Evolutionary conservation across 345 rosid genomes (phyloP).

Genomic region (Ceriops tagal): DNA sequence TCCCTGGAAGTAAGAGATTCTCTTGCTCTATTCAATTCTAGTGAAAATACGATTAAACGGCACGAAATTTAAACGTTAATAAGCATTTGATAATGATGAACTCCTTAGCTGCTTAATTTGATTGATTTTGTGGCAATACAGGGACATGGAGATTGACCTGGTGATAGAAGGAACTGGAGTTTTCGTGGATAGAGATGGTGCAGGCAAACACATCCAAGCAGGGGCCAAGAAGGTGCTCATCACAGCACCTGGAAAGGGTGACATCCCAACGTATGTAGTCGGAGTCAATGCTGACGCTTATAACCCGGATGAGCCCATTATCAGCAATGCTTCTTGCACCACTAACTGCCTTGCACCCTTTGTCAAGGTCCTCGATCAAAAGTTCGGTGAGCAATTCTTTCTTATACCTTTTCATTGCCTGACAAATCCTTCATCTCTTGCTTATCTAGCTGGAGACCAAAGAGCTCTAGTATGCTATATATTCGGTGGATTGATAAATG

Average conservation of each 20-base stretch:
- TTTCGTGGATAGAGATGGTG: slow-evolving; percentile 92
- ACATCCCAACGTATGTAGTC: slow-evolving; percentile 91
- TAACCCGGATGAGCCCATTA: slow-evolving; percentile 66
- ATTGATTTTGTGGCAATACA: slow-evolving; percentile 13
- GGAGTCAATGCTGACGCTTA: slow-evolving; percentile 90
- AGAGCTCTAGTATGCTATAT: too few species aligned
- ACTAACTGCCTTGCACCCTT: slow-evolving; percentile 99
- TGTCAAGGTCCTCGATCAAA: slow-evolving; percentile 98
- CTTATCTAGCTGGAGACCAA: too few species aligned
- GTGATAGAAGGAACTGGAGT: slow-evolving; percentile 98
- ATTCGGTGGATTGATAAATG: too few species aligned
- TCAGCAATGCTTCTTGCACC: slow-evolving; percentile 99
- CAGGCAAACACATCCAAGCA: slow-evolving; percentile 88
- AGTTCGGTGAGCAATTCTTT: slow-evolving; percentile 55
- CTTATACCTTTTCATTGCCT: background rate
- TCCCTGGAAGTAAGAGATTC: slow-evolving; percentile 71
- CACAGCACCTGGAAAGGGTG: slow-evolving; percentile 98
- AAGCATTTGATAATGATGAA: background rate
- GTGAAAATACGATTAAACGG: background rate
- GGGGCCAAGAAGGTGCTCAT: slow-evolving; percentile 97
- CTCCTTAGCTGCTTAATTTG: background rate
- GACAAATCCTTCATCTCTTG: background rate
- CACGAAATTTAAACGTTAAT: background rate
- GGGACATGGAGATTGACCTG: slow-evolving; percentile 80
- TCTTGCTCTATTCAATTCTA: background rate